Conservation (phyloP, 2,329 filamentous ascomycete species). For the Fusarium mangiferae region DNA sequence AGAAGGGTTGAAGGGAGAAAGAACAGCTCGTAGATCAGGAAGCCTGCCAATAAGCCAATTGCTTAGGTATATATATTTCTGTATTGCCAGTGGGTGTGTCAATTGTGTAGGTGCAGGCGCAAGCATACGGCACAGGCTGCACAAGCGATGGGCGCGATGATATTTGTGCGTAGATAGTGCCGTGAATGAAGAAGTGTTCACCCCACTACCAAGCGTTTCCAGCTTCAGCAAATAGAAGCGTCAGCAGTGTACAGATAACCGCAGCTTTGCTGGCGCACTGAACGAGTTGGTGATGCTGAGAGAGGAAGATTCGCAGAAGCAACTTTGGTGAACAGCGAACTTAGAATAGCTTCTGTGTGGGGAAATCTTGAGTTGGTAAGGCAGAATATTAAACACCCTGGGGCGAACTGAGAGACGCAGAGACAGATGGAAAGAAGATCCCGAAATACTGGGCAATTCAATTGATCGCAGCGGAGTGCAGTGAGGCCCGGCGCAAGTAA, state of each 20-base stretch:
- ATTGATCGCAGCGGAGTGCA: slow-evolving; percentile 23
- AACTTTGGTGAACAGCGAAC: slow-evolving; percentile 13
- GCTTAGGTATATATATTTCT: slow-evolving; percentile 3
- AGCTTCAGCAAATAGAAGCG: slow-evolving; percentile 9
- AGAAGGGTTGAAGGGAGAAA: slow-evolving; percentile 10
- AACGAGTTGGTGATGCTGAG: slow-evolving; percentile 7
- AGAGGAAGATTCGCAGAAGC: background rate
- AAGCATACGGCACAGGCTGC: slow-evolving; percentile 31
- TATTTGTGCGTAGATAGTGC: slow-evolving; percentile 10
- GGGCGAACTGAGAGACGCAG: slow-evolving; percentile 18
- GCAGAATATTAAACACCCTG: slow-evolving; percentile 25
- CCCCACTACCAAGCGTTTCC: slow-evolving; percentile 26
- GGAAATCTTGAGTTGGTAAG: slow-evolving; percentile 14
- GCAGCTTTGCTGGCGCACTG: slow-evolving; percentile 26
- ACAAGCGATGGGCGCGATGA: slow-evolving; percentile 15
- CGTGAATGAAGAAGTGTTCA: slow-evolving; percentile 8
- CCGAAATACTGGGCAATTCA: slow-evolving; percentile 16
- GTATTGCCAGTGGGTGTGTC: slow-evolving; percentile 17
- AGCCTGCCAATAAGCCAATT: slow-evolving; percentile 17
- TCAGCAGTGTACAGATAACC: background rate
- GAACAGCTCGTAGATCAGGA: slow-evolving; percentile 19
- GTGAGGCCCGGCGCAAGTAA: slow-evolving; percentile 10
- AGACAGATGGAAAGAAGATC: background rate
- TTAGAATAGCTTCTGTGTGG: slow-evolving; percentile 17
- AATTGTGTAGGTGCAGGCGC: slow-evolving; percentile 24